Base-by-base conservation (phyloP, 2,329 filamentous ascomycete species). In the Fusarium cicatricum region DNA sequence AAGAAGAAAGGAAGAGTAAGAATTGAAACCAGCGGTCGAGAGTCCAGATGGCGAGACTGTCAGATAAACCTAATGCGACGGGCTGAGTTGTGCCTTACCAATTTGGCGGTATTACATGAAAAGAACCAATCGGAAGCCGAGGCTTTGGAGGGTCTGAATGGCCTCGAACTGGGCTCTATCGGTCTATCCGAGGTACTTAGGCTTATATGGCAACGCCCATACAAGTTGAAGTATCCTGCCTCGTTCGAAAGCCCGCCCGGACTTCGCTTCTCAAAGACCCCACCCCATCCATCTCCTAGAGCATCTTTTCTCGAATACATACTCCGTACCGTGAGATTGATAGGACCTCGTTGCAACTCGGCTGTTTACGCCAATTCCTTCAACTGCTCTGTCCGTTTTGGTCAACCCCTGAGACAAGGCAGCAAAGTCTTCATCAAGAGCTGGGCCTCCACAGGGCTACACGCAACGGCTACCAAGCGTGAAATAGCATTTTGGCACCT, bases 41-140 rank as follows among this genome's bases (percentile, higher is more conserved):
- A 52, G 34, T 40, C 16, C 2, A 52, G 52, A 52, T 8, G 48
- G 58, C 46, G 56, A 48, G 49, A 58, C 36, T 40, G 53, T 62
- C 53, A 62, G 7, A 62, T 62, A 50, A 54, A 62, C 57, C 40
- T 53, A 2, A 31, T 28, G 32, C 41, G 49, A 52, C 9, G 23
- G 23, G 23, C 23, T 26, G 23, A 38, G 50, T 14, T 58, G 51
- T 66, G 61, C 59, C 46, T 50, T 60, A 58, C 59, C 51, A 14
- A 15, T 21, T 65, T 56, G 38, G 57, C 45, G 34, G 1, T 0
- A 45, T 42, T 1, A 12, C 2, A 2, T n/a, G 15, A 8, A 23
- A 2, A 1, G 4, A 16, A 10, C 65, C 65, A 68, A 68, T 68
- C 66, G 28, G 61, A 62, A 50, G 2, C 5, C 52, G 36, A 3